Percentiles rank a stretch among this genome's conserved stretches.
Conservation (phyloP, 176 grass and related monocot genomes). For the Hordeum vulgare region DNA sequence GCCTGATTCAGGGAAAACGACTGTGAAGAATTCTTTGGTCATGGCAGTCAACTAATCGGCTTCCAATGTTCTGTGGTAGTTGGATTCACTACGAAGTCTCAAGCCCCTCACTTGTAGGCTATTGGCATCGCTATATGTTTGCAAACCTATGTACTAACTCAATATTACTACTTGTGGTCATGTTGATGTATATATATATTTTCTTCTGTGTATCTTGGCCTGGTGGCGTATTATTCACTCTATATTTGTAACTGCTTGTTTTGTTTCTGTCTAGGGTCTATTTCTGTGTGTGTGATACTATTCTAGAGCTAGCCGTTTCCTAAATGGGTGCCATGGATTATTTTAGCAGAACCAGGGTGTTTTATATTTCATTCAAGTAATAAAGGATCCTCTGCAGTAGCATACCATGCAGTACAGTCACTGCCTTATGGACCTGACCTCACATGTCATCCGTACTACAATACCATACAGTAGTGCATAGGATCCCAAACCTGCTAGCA, state of each 20-base stretch:
- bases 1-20: not conserved
- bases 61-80: not conserved
- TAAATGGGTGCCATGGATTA: no score
- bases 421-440: no score
- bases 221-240: not conserved
- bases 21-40: not conserved
- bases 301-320: no score
- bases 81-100: not conserved
- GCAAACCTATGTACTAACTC: not conserved
- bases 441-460: no score
- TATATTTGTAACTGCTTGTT: not conserved
- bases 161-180: not conserved
- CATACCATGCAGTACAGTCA: no score
- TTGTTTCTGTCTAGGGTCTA: no score
- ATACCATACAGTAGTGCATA: no score
- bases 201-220: not conserved
- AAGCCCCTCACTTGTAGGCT: constrained; percentile 37
- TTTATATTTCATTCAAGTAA: no score
- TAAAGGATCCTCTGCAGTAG: no score
- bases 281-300: no score
- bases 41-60: not conserved
- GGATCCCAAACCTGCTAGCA: no score
- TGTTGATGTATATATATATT: not conserved
- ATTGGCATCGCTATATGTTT: not conserved
- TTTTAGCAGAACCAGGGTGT: no score